These are phyloP conservation scores for Apiotrichum sp. DNA, from an alignment of 1,284 basidiomycete species.

Conservation along the genomic window DNA sequence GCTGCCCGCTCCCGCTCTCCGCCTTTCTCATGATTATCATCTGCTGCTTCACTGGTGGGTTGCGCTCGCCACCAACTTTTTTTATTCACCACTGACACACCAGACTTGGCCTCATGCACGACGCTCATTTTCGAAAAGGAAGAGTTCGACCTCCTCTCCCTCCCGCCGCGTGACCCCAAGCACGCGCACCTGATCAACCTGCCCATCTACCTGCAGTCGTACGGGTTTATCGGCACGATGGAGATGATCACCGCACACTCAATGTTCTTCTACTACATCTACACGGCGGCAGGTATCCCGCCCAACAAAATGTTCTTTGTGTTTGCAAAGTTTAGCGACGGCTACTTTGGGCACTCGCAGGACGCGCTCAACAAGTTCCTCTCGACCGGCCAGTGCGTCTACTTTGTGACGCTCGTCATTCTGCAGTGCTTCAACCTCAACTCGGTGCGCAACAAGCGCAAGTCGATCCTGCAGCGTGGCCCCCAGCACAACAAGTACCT, in stretches of 20 bases:
- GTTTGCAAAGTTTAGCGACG: conserved; percentile 50
- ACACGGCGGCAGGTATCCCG: conserved; percentile 52
- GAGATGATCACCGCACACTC: conserved; percentile 53
- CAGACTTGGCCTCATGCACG: conserved; percentile 54
- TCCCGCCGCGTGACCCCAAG: conserved; percentile 60
- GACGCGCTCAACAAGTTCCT: conserved; percentile 47
- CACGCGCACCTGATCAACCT: conserved; percentile 49
- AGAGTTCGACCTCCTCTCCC: conserved; percentile 54
- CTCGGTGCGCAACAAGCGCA: conserved; percentile 52
- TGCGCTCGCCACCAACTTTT: conserved; percentile 28
- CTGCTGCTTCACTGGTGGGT: conserved; percentile 37
- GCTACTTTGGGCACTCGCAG: conserved; percentile 41
- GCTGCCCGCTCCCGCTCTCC: conserved; percentile 53
- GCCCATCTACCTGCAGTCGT: conserved; percentile 58
- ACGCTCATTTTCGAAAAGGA: conserved; percentile 57
- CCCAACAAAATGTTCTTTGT: conserved; percentile 52
- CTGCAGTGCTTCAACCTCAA: conserved; percentile 61
- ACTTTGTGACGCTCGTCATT: conserved; percentile 60
- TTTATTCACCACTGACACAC: too few relatives aligned
- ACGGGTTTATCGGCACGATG: conserved; percentile 57
- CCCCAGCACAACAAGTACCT: conserved; percentile 47
- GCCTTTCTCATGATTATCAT: conserved; percentile 49
- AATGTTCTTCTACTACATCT: conserved; percentile 52
- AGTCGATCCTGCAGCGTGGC: conserved; percentile 51
- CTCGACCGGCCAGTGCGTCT: conserved; percentile 50